These are phyloP conservation scores for Erythrobasidium yunnanense DNA, from an alignment of 768 basidiomycete genomes.

Conservation along the genomic window DNA sequence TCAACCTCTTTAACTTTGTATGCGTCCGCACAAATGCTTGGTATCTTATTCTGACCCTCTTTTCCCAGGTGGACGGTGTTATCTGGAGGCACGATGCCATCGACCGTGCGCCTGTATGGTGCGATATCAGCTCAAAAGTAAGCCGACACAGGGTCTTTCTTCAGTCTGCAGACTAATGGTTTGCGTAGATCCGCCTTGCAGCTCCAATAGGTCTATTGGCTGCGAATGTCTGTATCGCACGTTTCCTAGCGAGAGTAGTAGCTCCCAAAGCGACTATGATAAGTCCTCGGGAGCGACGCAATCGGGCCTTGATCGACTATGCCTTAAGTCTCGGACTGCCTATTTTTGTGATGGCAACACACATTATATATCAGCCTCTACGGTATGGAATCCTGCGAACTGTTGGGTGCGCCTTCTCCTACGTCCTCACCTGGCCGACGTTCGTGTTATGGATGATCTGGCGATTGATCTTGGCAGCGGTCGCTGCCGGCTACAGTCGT, in stretches of 20 bases:
- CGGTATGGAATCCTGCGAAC: constrained; percentile 9
- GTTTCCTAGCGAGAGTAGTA: constrained; percentile 29
- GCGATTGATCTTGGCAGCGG: constrained; percentile 16
- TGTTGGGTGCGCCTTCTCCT: constrained; percentile 6
- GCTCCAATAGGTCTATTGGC: constrained; percentile 17
- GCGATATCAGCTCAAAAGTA: constrained; percentile 30
- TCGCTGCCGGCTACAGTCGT: constrained; percentile 20
- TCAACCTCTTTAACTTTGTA: constrained; percentile 20
- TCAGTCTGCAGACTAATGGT: neutral
- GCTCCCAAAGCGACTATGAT: constrained; percentile 25
- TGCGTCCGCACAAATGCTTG: neutral
- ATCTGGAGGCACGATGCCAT: constrained; percentile 29
- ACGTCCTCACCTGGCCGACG: constrained; percentile 15
- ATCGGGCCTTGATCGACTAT: constrained; percentile 24
- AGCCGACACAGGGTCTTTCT: neutral
- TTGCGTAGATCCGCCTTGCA: constrained; percentile 24
- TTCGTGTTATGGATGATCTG: constrained; percentile 20
- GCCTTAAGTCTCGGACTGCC: constrained; percentile 26
- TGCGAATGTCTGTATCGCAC: constrained; percentile 27
- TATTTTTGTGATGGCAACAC: constrained; percentile 21
- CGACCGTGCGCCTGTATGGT: constrained; percentile 27
- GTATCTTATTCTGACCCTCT: neutral
- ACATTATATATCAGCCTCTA: constrained; percentile 18
- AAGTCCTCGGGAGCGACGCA: neutral
- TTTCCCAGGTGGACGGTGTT: constrained; percentile 14